phyloP scores from a whole-genome alignment of 2,329 filamentous ascomycete species.

The Scedosporium apiospermum region DNA sequence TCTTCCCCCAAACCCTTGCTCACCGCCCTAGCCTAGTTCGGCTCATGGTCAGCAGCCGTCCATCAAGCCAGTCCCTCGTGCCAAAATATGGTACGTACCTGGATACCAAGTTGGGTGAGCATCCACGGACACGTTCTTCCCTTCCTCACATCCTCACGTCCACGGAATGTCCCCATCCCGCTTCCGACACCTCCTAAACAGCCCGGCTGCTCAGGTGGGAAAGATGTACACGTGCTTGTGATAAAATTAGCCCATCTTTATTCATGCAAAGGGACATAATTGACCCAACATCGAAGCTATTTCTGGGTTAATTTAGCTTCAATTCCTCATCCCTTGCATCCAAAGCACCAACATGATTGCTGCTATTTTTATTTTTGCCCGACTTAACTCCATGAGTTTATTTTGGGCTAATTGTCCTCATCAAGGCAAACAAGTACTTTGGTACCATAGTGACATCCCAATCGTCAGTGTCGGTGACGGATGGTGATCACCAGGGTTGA shows the following conservation, averaged over 20 bases:
- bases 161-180: neutral
- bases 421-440: neutral
- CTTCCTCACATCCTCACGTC: neutral
- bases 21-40: neutral
- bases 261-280: neutral
- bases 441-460: too few species aligned
- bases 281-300: neutral
- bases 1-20: neutral
- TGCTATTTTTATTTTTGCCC: conserved; percentile 1
- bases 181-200: neutral
- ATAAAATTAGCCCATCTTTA: conserved; percentile 1
- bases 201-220: neutral
- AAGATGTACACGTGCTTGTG: neutral
- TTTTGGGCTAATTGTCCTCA: neutral
- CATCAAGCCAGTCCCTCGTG: neutral
- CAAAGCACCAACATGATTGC: neutral
- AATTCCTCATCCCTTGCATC: neutral
- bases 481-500: too few species aligned
- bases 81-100: neutral
- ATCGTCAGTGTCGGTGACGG: too few species aligned
- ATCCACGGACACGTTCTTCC: neutral
- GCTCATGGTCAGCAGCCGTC: neutral
- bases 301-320: neutral
- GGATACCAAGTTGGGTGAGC: neutral
- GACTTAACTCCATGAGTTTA: neutral